Evolutionary conservation across 768 basidiomycete genomes (phyloP).

Genomic region (Cytidiella melzeri): DNA sequence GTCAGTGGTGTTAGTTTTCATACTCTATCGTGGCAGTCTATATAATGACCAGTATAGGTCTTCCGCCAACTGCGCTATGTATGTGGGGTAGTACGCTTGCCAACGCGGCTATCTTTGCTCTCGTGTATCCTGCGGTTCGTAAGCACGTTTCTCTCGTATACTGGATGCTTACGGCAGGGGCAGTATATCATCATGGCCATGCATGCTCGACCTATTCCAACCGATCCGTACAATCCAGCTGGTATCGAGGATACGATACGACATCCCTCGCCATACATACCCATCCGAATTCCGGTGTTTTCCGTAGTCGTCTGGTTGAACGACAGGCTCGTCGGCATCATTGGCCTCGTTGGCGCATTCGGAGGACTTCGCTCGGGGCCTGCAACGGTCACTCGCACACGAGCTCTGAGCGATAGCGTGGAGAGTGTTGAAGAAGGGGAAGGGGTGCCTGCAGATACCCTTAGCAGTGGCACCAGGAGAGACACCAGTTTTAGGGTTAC

Average conservation of each 20-base stretch:
- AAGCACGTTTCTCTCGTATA: too few relatives aligned
- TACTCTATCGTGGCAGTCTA: neutral
- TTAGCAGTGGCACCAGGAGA: neutral
- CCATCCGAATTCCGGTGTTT: conserved; percentile 77
- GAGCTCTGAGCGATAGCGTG: conserved; percentile 35
- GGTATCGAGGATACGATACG: conserved; percentile 34
- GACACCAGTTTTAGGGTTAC: conserved; percentile 5
- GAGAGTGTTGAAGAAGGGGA: conserved; percentile 62
- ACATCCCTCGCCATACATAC: conserved; percentile 73
- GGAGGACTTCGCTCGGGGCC: conserved; percentile 18
- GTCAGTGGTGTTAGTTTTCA: conserved; percentile 28
- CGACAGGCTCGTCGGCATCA: conserved; percentile 55
- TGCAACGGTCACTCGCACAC: conserved; percentile 4
- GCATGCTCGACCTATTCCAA: conserved; percentile 66
- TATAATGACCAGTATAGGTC: conserved; percentile 33
- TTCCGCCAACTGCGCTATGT: conserved; percentile 69
- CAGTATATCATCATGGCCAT: conserved; percentile 85
- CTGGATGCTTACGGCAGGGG: conserved; percentile 3
- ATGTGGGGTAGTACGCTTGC: conserved; percentile 68
- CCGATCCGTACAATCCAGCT: conserved; percentile 68
- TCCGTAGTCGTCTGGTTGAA: conserved; percentile 69
- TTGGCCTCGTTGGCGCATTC: conserved; percentile 42
- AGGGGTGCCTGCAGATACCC: conserved; percentile 20
- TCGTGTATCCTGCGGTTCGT: conserved; percentile 73
- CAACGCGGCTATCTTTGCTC: conserved; percentile 78